These are phyloP conservation scores for Pisolithus albus DNA, from an alignment of 768 basidiomycete genomes.

Conservation along the genomic window DNA sequence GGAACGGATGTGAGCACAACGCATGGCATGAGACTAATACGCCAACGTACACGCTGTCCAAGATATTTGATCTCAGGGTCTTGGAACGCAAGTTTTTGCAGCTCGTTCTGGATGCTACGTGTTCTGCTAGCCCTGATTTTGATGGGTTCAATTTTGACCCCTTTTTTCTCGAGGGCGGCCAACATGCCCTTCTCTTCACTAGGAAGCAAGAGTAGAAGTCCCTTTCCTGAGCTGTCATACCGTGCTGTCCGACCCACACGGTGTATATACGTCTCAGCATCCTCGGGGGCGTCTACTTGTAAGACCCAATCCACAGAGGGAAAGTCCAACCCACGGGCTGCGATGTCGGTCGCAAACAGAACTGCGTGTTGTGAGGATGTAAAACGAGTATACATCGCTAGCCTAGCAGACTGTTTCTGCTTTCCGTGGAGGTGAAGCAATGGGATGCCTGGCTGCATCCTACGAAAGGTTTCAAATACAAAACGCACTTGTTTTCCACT, in stretches of 20 bases:
- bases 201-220: conserved; percentile 73
- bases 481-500: conserved; percentile 97
- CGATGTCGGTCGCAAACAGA: conserved; percentile 93
- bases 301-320: conserved; percentile 96
- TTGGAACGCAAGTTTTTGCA: conserved; percentile 90
- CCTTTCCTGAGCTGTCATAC: conserved; percentile 87
- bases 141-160: conserved; percentile 66
- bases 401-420: conserved; percentile 87
- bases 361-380: conserved; percentile 75
- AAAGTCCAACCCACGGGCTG: conserved; percentile 94
- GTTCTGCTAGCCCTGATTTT: conserved; percentile 88
- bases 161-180: conserved; percentile 61
- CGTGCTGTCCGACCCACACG: conserved; percentile 93
- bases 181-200: conserved; percentile 93
- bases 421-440: conserved; percentile 95
- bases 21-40: not conserved
- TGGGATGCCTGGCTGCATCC: conserved; percentile 89
- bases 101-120: conserved; percentile 73
- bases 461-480: conserved; percentile 91
- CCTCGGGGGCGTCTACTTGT: conserved; percentile 93
- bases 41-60: conserved; percentile 70
- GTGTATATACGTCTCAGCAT: conserved; percentile 96
- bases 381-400: conserved; percentile 81
- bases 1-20: not conserved
- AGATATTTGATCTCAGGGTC: conserved; percentile 97